Evolutionary conservation across 139 green algal species (phyloP).

Genomic region (Microglena sp.): DNA sequence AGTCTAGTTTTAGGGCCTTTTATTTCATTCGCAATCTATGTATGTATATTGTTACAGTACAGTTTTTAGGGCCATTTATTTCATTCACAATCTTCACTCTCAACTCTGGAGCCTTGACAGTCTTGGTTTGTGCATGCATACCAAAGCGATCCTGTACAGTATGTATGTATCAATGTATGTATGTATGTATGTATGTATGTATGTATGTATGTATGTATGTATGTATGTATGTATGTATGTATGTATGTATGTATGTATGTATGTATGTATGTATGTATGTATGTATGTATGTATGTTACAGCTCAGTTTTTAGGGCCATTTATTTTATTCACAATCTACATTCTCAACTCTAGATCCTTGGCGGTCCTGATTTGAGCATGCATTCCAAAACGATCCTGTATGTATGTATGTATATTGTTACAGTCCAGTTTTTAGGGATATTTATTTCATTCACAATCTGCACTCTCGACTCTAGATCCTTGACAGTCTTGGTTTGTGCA

Average conservation of each 20-base stretch:
- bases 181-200: neutral
- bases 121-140: too few species aligned
- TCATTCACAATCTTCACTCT: too few species aligned
- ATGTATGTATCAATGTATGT: neutral
- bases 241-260: conserved; percentile 4
- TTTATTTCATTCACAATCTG: neutral
- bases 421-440: too few species aligned
- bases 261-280: conserved; percentile 6
- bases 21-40: too few species aligned
- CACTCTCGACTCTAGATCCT: neutral
- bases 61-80: too few species aligned
- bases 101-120: too few species aligned
- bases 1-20: too few species aligned
- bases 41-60: neutral
- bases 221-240: conserved; percentile 1
- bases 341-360: neutral
- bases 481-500: neutral
- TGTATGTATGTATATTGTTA: neutral
- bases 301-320: neutral
- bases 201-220: conserved; percentile 9
- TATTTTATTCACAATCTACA: neutral
- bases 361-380: neutral
- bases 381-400: neutral
- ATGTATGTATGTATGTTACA: neutral
- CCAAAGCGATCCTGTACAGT: too few species aligned